Base-by-base conservation (phyloP, 805 yeast genomes). In the Clavispora phyllophila region DNA sequence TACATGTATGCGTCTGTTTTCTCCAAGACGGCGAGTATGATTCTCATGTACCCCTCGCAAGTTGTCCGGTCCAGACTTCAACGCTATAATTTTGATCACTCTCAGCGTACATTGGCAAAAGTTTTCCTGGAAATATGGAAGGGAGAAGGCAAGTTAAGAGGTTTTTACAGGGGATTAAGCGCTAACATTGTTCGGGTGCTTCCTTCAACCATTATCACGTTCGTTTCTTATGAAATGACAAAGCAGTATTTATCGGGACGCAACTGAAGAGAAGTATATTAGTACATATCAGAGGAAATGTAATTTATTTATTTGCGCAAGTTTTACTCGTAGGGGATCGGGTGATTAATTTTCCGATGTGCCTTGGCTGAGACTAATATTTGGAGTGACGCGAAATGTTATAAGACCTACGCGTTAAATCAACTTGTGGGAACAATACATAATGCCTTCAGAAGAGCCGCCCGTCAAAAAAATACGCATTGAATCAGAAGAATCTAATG, bases 141-240 rank as follows among this genome's bases (percentile, higher is more conserved):
- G 1, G 55, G 57, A 2, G 85, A 81, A 43, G 91, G 93, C 3
- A 41, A 58, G 0, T 9, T 77, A 4, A 47, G 54, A 10, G 96
- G 89, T 0, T 84, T 90, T 47, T 93, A 93, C 60, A 82, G 84
- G 51, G 99, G 99, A 0, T 62, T 93, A 14, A 64, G 79, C 2
- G 84, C 96, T 1, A 90, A 89, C 49, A 57, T 91, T 14, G 45
- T 86, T 1, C 70, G 98, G 37, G 96, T 91, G 0, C 73, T 93
- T 4, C 99, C 99, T 0, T 89, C 96, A 1, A 90, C 97, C 4
- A 86, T 96, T 57, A 76, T 90, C 10, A 93, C 98, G 0, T 88
- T 93, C 58, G 70, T 84, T 5, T 85, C 85, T 5, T 93, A 93
- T 56, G 99, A 93, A 58, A 70, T 75, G 9, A 49, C 49, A 19